Evolutionary conservation across 78 protist species (phyloP).

Genomic region (Diacronema lutheri): DNA sequence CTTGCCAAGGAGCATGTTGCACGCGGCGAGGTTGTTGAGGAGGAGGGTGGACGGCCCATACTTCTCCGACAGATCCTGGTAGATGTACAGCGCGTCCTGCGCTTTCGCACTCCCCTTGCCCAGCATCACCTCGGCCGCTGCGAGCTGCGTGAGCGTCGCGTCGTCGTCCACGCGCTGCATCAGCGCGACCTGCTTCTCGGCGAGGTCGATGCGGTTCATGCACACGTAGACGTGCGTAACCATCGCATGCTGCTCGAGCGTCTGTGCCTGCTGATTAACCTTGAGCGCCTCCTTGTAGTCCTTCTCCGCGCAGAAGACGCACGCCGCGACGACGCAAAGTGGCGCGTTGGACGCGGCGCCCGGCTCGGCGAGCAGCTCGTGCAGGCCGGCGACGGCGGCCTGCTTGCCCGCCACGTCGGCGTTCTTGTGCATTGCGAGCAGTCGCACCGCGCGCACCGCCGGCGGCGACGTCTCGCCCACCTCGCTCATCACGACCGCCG

Average conservation of each 20-base stretch:
- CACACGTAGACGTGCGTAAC: not conserved
- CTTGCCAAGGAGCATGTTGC: not conserved
- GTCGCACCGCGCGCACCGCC: not conserved
- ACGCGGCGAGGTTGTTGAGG: not conserved
- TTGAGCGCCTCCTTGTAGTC: constrained; percentile 15
- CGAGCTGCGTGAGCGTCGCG: not conserved
- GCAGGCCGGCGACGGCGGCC: not conserved
- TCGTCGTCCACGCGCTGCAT: constrained; percentile 3
- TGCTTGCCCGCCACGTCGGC: no score
- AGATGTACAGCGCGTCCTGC: constrained; percentile 2
- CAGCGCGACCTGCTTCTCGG: not conserved
- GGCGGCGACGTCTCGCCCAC: not conserved
- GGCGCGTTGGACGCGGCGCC: not conserved
- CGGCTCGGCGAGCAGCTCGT: not conserved
- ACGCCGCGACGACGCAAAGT: not conserved
- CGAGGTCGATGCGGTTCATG: not conserved
- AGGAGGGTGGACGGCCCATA: not conserved
- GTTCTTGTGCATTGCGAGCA: not conserved
- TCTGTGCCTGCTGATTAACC: not conserved
- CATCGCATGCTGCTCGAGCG: not conserved
- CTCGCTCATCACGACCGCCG: not conserved
- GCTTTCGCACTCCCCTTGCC: not conserved
- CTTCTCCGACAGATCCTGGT: not conserved
- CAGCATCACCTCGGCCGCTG: not conserved
- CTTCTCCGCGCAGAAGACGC: not conserved